Evolutionary conservation across 805 yeast species (phyloP).

Genomic region (Yamadazyma olivae): DNA sequence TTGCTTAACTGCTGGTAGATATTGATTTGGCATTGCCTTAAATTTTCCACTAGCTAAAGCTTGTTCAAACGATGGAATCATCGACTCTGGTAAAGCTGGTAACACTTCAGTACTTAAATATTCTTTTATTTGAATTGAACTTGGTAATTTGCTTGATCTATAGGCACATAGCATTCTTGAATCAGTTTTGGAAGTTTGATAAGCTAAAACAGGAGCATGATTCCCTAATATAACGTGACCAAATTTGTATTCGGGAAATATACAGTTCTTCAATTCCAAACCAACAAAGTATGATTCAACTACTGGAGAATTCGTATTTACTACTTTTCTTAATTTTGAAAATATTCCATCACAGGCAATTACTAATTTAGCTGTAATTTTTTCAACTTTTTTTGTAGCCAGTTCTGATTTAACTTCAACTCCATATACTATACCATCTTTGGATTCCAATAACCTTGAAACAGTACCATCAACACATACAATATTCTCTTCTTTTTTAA

Average conservation of each 20-base stretch:
- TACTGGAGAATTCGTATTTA: conserved; percentile 57
- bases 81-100: conserved; percentile 62
- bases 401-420: conserved; percentile 49
- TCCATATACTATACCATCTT: conserved; percentile 60
- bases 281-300: conserved; percentile 88
- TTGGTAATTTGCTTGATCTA: conserved; percentile 71
- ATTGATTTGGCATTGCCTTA: conserved; percentile 92
- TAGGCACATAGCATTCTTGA: conserved; percentile 90
- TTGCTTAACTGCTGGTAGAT: conserved; percentile 73
- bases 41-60: conserved; percentile 59
- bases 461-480: conserved; percentile 82
- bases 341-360: conserved; percentile 91
- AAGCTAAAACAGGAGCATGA: conserved; percentile 84
- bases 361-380: conserved; percentile 60
- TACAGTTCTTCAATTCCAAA: conserved; percentile 67
- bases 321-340: conserved; percentile 82
- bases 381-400: conserved; percentile 35
- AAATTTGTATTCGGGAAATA: conserved; percentile 67
- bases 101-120: conserved; percentile 62
- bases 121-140: conserved; percentile 53
- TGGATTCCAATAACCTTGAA: conserved; percentile 51
- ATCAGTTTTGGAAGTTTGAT: conserved; percentile 79
- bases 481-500: conserved; percentile 66
- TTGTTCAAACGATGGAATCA: conserved; percentile 63
- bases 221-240: conserved; percentile 90